Conservation (phyloP, 1,284 basidiomycete genomes). For the Amylostereum areolatum region DNA sequence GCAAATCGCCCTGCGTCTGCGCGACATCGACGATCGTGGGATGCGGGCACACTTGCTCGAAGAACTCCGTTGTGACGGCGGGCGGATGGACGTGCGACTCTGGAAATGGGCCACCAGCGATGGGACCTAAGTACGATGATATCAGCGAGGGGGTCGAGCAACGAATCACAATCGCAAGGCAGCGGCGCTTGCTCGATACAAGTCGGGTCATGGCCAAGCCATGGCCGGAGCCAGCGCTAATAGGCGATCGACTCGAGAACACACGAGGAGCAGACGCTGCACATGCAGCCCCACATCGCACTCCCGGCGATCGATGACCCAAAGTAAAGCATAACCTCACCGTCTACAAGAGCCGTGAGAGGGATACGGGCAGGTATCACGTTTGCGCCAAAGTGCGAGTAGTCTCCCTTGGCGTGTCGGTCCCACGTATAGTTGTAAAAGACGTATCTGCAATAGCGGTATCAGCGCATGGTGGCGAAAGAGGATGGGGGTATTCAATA, state of each 20-base stretch:
- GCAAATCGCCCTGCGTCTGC: slow-evolving; percentile 27
- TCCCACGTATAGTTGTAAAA: slow-evolving; percentile 63
- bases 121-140: slow-evolving; percentile 29
- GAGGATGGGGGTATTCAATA: neutral
- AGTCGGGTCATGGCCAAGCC: too few species aligned
- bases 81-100: slow-evolving; percentile 7
- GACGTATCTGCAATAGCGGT: slow-evolving; percentile 33
- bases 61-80: slow-evolving; percentile 9
- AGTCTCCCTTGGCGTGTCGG: slow-evolving; percentile 14
- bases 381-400: slow-evolving; percentile 29
- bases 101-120: slow-evolving; percentile 41
- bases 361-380: slow-evolving; percentile 51
- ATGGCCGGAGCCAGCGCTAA: neutral
- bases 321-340: slow-evolving; percentile 9
- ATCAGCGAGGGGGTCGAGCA: too few species aligned
- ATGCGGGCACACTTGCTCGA: slow-evolving; percentile 14
- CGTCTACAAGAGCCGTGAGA: slow-evolving; percentile 53
- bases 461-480: neutral
- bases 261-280: neutral
- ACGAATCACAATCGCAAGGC: too few species aligned
- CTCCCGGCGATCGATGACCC: neutral
- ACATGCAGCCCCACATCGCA: too few species aligned
- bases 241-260: neutral
- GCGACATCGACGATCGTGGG: slow-evolving; percentile 33
- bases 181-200: too few species aligned